Evolutionary conservation across 495 filamentous ascomycete genomes (phyloP).

Genomic region (Penicillium pulvis): DNA sequence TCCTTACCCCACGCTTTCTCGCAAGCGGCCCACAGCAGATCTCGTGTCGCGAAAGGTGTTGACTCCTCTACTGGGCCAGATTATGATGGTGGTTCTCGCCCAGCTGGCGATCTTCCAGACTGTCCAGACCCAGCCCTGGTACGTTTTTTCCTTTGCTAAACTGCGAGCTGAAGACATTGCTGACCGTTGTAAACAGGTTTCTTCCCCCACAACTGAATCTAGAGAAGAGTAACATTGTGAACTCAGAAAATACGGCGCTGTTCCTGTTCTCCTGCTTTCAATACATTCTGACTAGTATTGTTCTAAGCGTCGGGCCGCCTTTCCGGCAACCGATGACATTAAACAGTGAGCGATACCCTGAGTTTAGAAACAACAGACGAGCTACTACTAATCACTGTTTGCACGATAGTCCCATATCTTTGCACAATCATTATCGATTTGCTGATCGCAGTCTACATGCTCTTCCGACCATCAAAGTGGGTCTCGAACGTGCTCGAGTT

Average conservation of each 20-base stretch:
- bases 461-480: slow-evolving; percentile 69
- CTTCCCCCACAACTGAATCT: slow-evolving; percentile 73
- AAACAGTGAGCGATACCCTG: slow-evolving; percentile 65
- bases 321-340: slow-evolving; percentile 79
- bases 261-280: slow-evolving; percentile 92
- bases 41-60: slow-evolving; percentile 93
- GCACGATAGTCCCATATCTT: slow-evolving; percentile 65
- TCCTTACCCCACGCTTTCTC: slow-evolving; percentile 73
- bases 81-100: slow-evolving; percentile 74
- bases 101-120: slow-evolving; percentile 72
- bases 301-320: slow-evolving; percentile 85
- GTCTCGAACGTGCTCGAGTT: slow-evolving; percentile 79
- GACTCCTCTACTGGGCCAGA: slow-evolving; percentile 86
- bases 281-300: slow-evolving; percentile 86
- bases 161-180: slow-evolving; percentile 1
- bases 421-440: slow-evolving; percentile 70
- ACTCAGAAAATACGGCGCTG: slow-evolving; percentile 88
- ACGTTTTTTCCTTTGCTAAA: slow-evolving; percentile 12
- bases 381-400: slow-evolving; percentile 3
- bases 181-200: slow-evolving; percentile 55
- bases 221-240: slow-evolving; percentile 78
- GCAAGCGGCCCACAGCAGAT: slow-evolving; percentile 87
- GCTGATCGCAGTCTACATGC: slow-evolving; percentile 71
- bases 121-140: slow-evolving; percentile 80
- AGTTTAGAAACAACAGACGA: not conserved